Percentiles rank a stretch among this genome's conserved stretches.
Conservation (phyloP, 345 rosid species). For the Rubroshorea leprosula region DNA sequence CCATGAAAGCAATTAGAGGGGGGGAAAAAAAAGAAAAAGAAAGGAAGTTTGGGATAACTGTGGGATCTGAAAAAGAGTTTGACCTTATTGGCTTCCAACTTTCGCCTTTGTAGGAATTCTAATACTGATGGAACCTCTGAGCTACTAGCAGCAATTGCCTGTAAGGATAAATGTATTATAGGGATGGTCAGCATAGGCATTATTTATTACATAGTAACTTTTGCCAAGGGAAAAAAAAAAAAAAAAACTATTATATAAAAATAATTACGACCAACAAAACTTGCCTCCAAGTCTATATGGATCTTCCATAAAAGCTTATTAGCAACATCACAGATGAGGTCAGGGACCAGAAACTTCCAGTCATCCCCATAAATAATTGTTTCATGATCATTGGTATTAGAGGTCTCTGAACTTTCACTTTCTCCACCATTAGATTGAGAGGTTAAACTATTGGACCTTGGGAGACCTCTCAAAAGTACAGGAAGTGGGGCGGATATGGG, state of each 20-base stretch:
- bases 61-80: conserved; percentile 6
- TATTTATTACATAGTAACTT: no score
- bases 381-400: conserved; percentile 41
- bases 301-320: conserved; percentile 83
- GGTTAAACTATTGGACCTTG: conserved; percentile 41
- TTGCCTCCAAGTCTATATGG: conserved; percentile 84
- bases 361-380: conserved; percentile 67
- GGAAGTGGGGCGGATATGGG: conserved; percentile 99
- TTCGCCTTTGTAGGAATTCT: conserved; percentile 88
- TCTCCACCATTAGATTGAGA: conserved; percentile 45
- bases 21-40: no score
- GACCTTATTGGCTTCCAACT: conserved; percentile 91
- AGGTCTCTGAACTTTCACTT: conserved; percentile 46
- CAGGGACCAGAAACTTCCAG: conserved; percentile 90
- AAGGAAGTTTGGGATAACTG: background rate
- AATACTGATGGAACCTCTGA: conserved; percentile 83
- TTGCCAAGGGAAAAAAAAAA: conserved; percentile 13
- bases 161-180: conserved; percentile 16
- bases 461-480: conserved; percentile 65
- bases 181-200: background rate
- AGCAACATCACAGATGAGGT: conserved; percentile 72
- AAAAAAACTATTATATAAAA: background rate
- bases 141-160: conserved; percentile 94
- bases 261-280: conserved; percentile 19
- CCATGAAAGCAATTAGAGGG: no score